Evolutionary conservation across 2,329 filamentous ascomycete species (phyloP), one percentile per base, ranked within the genome.

Genomic region (Chrysoporthe cubensis): DNA sequence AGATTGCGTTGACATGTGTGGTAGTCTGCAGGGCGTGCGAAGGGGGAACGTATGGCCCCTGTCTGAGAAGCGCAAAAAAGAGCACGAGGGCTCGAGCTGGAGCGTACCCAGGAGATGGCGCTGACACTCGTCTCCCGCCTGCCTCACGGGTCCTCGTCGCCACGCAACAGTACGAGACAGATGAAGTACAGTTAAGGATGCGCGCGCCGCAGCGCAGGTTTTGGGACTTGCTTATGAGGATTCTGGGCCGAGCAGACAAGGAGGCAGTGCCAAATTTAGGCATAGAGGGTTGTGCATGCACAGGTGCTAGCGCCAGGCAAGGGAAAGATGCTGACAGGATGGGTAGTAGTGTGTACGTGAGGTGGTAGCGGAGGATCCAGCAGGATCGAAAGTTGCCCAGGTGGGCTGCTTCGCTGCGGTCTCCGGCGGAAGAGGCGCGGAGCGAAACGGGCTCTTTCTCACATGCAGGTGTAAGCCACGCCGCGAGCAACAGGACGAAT

Each of bases 331-430:
- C 63, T 59, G 63, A 65, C 59, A 61, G 14, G 42, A 61, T 32
- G 54, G 63, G 34, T 46, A 6, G 50, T 57, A 21, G 40, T 57
- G 21, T 56, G 62, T 18, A n/a, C 40, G 21, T 44, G 40, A 64
- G 37, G 62, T 64, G 54, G 52, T 58, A 65, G 26, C 54, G 63
- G 63, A 65, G 63, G 63, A 65, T 65, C 46, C 37, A 57, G 54
- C 14, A 65, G 63, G 63, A 59, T 58, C 54, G 32, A 46, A n/a
- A 18, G n/a, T 54, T 64, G 62, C 50, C 37, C 34, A 26, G 26
- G 26, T 26, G 26, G 26, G 26, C 26, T 26, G 26, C 26, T 26
- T 26, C 42, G 26, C 13, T 42, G 60, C 26, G 44, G 42, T 26
- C 16, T n/a, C 13, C 13, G 21, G 3, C 11, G 58, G 43, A 46